phyloP scores from a whole-genome alignment of 2,329 filamentous ascomycete species.

The Phialophora macrospora region DNA sequence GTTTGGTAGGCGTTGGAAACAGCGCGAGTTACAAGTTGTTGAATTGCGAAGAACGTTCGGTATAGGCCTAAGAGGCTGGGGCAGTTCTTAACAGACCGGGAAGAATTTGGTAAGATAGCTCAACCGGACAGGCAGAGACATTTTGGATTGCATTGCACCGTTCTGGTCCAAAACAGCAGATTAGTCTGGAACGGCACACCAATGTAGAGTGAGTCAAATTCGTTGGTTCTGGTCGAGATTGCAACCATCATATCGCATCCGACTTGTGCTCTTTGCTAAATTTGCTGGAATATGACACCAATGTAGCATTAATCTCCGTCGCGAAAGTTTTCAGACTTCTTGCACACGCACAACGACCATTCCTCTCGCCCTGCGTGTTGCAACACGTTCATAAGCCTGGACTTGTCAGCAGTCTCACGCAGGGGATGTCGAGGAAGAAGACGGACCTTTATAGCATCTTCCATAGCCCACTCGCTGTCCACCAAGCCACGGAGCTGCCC shows the following conservation, averaged over 20 bases:
- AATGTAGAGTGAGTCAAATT: neutral
- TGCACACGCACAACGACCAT: constrained; percentile 27
- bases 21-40: neutral
- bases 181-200: neutral
- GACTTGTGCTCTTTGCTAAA: neutral
- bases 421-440: neutral
- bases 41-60: neutral
- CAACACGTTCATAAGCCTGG: constrained; percentile 44
- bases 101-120: neutral
- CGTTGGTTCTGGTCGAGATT: neutral
- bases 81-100: neutral
- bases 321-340: constrained; percentile 1
- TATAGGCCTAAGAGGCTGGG: neutral
- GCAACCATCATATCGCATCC: neutral
- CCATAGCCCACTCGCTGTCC: constrained; percentile 48
- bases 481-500: constrained; percentile 47
- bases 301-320: neutral
- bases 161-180: neutral
- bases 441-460: constrained; percentile 40
- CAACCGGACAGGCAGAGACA: neutral
- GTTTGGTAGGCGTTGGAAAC: neutral
- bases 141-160: neutral
- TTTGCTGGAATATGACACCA: neutral
- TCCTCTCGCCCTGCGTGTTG: constrained; percentile 18
- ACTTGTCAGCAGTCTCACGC: constrained; percentile 15